Evolutionary conservation across 176 grass and related monocot species (phyloP), one percentile per base, ranked within the genome.

Genomic region (Puya raimondii): DNA sequence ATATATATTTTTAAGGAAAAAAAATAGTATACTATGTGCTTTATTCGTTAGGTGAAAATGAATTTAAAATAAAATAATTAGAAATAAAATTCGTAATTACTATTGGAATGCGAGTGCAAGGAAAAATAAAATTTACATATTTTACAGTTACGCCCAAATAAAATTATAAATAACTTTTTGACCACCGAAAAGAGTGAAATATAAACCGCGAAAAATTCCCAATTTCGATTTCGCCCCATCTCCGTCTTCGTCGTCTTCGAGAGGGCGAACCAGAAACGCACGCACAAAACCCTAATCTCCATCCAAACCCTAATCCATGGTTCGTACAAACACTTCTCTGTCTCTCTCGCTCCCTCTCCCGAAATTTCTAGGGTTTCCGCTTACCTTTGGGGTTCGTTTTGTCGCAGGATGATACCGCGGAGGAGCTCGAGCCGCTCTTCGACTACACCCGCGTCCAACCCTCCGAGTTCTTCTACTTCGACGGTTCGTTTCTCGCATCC

Each of bases 401-500:
- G 83, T 69, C 10, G 53, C 61, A 63, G 70, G 79, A 74, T 26
- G 64, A 80, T 23, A 42, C 48, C 17, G 42, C 64, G 26, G 89
- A 97, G 52, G 93, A 97, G 47, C 76, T 97, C 33, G 93, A 97
- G 72, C 80, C 93, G n/a, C 88, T 97, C 54, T 97, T 97, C 81
- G 82, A 97, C 49, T 97, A 97, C 77, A 72, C 64, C 61, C 89
- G 84, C 65, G 82, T 97, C 53, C 86, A 83, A 69, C 93, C 93
- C 23, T 53, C 47, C 8, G 51, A 83, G 10, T 64, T 73, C 74
- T 82, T 92, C 77, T 16, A 63, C 67, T 97, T 92, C 78, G 86
- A 92, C 56, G 89, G 93, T 97, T 73, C 26, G 76, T 74, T 5
- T 10, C 42, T 15, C 29, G 9, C 26, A 47, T 50, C 58, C 59